Percentiles rank a stretch among this genome's conserved stretches.
Conservation (phyloP, 2,329 filamentous ascomycete genomes). For the Calonectria honghensis region DNA sequence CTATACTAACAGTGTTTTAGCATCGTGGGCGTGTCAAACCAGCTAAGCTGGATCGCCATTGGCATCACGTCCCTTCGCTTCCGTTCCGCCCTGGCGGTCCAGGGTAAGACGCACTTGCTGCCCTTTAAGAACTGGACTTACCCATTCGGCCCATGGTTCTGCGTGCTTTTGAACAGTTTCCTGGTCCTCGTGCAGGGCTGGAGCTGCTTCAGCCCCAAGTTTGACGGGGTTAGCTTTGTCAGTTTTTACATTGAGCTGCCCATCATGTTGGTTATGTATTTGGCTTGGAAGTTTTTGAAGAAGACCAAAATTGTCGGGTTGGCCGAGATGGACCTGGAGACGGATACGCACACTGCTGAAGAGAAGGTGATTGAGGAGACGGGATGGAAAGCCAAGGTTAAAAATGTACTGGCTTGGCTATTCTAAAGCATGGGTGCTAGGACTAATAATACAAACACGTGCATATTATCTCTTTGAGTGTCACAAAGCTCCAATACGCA, state of each 20-base stretch:
- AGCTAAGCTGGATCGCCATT: slow-evolving; percentile 80
- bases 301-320: slow-evolving; percentile 74
- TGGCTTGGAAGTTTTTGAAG: slow-evolving; percentile 83
- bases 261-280: slow-evolving; percentile 77
- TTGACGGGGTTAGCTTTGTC: slow-evolving; percentile 76
- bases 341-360: slow-evolving; percentile 74
- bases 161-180: slow-evolving; percentile 74
- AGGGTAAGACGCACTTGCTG: slow-evolving; percentile 76
- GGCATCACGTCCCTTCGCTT: slow-evolving; percentile 80
- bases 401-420: slow-evolving; percentile 58
- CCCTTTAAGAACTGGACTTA: slow-evolving; percentile 82
- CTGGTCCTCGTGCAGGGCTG: slow-evolving; percentile 79
- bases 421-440: slow-evolving; percentile 49
- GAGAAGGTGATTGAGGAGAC: slow-evolving; percentile 51
- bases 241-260: slow-evolving; percentile 79
- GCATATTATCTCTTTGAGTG: too few relatives aligned
- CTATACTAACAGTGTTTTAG: slow-evolving; percentile 55
- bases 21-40: slow-evolving; percentile 80
- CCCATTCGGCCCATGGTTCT: slow-evolving; percentile 75
- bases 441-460: background rate
- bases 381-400: slow-evolving; percentile 69
- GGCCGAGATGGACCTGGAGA: slow-evolving; percentile 77
- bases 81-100: slow-evolving; percentile 72
- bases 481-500: too few relatives aligned
- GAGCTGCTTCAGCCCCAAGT: slow-evolving; percentile 76